phyloP scores from a whole-genome alignment of 306 rosid species.

The Dryas drummondii region DNA sequence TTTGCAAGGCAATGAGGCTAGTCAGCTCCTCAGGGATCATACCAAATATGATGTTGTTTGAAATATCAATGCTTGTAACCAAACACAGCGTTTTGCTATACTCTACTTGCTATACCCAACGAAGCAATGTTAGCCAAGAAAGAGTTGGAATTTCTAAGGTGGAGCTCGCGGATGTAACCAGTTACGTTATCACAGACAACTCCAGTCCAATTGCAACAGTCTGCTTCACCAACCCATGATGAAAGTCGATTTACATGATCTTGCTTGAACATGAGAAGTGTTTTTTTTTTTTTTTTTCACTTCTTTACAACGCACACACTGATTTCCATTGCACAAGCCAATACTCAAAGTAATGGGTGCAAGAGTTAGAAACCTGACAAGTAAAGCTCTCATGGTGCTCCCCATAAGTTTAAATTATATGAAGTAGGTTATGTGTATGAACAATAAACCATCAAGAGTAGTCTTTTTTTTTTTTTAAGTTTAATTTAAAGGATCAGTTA shows the following conservation, averaged over 20 bases:
- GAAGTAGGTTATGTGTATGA: neutral
- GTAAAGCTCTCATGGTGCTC: neutral
- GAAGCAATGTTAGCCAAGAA: neutral
- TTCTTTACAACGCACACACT: neutral
- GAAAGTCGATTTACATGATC: neutral
- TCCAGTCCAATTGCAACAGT: no score
- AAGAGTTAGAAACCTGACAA: neutral
- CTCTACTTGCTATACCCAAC: neutral
- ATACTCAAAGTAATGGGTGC: neutral
- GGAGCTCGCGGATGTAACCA: neutral
- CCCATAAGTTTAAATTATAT: neutral
- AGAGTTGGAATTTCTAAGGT: neutral
- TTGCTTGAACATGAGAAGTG: constrained; percentile 8
- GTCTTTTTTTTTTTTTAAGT: no score
- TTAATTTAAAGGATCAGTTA: no score
- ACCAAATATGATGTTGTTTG: neutral
- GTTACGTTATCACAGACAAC: no score
- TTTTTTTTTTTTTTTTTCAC: neutral
- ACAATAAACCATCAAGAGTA: neutral
- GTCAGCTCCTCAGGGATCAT: constrained; percentile 6
- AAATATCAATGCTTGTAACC: constrained; percentile 5
- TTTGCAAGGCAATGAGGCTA: neutral
- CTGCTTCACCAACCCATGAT: neutral
- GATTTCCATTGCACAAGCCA: neutral
- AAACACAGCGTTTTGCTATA: neutral